Percentiles rank a stretch among this genome's conserved stretches.
phyloP scores from a whole-genome alignment of 1,284 basidiomycete species.

The Sphaerobolus stellatus region DNA sequence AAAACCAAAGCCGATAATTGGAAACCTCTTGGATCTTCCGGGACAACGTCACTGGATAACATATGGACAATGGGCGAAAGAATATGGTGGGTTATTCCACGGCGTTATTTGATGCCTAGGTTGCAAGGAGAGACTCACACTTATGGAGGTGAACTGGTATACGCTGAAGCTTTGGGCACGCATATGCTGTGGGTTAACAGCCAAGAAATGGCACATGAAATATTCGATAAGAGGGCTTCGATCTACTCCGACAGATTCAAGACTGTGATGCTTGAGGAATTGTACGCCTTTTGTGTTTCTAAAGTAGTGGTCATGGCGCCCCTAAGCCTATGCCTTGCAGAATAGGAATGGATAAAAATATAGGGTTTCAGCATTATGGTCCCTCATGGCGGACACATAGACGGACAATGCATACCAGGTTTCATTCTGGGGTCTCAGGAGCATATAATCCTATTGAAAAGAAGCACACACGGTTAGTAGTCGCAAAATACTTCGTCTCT shows the following conservation, averaged over 20 bases:
- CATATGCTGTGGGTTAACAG: slow-evolving; percentile 22
- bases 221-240: slow-evolving; percentile 52
- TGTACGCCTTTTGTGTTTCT: neutral
- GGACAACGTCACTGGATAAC: slow-evolving; percentile 7
- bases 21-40: slow-evolving; percentile 21
- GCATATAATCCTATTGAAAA: too few relatives aligned
- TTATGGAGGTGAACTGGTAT: slow-evolving; percentile 20
- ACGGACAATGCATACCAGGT: too few relatives aligned
- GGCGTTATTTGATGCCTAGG: too few relatives aligned
- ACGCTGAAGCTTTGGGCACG: slow-evolving; percentile 19
- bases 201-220: slow-evolving; percentile 48
- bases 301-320: neutral
- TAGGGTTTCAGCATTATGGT: too few relatives aligned
- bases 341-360: too few relatives aligned
- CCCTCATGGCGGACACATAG: too few relatives aligned
- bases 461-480: too few relatives aligned
- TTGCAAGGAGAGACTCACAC: too few relatives aligned
- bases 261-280: slow-evolving; percentile 4
- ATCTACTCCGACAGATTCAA: slow-evolving; percentile 49
- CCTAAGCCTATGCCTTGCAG: too few relatives aligned
- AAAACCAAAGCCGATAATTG: slow-evolving; percentile 4
- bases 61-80: slow-evolving; percentile 17
- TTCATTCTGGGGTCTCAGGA: too few relatives aligned
- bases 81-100: slow-evolving; percentile 17
- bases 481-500: too few relatives aligned